A percentile compares a stretch with the other conserved stretches of the same genome.
These are phyloP conservation scores for Tetraselmis striata DNA, from an alignment of 139 green algal genomes.

Conservation along the genomic window DNA sequence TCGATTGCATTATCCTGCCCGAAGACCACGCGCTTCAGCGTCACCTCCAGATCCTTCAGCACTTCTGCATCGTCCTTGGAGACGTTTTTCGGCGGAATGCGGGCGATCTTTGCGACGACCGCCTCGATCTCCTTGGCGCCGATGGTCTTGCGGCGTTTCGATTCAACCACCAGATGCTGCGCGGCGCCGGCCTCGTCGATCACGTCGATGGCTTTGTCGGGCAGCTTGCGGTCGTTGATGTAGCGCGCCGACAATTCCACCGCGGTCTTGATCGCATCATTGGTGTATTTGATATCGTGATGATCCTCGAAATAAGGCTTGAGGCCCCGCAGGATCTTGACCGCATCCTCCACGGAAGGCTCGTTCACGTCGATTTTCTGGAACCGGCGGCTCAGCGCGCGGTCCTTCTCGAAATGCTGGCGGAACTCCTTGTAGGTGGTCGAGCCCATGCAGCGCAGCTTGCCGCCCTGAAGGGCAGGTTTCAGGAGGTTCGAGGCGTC, in stretches of 20 bases:
- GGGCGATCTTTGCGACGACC: conserved; percentile 98
- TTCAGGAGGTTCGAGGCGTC: conserved; percentile 99
- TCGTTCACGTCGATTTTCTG: too few species aligned
- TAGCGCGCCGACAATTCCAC: conserved; percentile 22
- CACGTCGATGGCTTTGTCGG: conserved; percentile 91
- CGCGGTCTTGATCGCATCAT: conserved; percentile 27
- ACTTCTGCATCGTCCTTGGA: conserved; percentile 90
- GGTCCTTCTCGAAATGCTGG: conserved; percentile 99
- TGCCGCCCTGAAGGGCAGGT: conserved; percentile 92
- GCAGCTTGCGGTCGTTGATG: conserved; percentile 44
- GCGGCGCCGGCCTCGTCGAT: conserved; percentile 98
- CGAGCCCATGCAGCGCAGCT: conserved; percentile 99
- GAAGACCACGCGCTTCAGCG: conserved; percentile 90
- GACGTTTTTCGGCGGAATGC: too few species aligned
- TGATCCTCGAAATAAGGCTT: conserved; percentile 19
- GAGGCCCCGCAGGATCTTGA: conserved; percentile 26
- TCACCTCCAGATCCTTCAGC: conserved; percentile 98
- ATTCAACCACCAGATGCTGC: conserved; percentile 64
- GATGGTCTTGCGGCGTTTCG: conserved; percentile 63
- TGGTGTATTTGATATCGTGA: conserved; percentile 17
- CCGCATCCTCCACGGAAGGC: conserved; percentile 18
- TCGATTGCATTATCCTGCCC: conserved; percentile 94
- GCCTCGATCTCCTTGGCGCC: conserved; percentile 75
- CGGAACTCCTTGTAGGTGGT: conserved; percentile 99
- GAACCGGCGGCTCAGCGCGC: conserved; percentile 81